Evolutionary conservation across 108 stramenopile species (phyloP).

Genomic region (Chaetoceros tenuissimus): DNA sequence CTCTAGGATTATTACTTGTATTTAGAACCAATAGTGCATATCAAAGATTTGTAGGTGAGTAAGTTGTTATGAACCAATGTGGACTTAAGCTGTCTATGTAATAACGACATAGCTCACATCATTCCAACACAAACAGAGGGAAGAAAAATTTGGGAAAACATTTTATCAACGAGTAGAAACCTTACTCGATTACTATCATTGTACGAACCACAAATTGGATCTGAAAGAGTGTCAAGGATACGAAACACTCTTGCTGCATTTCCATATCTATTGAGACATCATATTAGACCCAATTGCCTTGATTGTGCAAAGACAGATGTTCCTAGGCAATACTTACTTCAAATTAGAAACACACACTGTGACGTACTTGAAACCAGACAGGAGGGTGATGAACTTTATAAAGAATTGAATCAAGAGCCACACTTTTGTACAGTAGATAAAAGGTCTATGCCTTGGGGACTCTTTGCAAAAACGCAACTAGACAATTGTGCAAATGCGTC

Average conservation of each 20-base stretch:
- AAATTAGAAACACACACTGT: conserved; percentile 58
- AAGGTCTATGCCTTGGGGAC: conserved; percentile 34
- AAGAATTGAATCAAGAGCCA: no score
- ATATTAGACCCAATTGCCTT: conserved; percentile 55
- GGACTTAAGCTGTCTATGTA: no score
- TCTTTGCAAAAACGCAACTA: conserved; percentile 20
- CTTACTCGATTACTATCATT: conserved; percentile 59
- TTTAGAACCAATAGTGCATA: conserved; percentile 78
- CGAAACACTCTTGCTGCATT: conserved; percentile 52
- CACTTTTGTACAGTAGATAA: no score
- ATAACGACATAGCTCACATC: no score
- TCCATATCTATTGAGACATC: conserved; percentile 62
- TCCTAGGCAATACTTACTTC: no score
- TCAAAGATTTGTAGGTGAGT: conserved; percentile 48
- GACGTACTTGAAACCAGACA: conserved; percentile 11
- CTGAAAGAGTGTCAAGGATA: conserved; percentile 27
- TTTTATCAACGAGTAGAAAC: conserved; percentile 55
- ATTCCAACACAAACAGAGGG: no score
- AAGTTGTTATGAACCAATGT: no score
- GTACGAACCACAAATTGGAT: conserved; percentile 57
- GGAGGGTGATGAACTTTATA: conserved; percentile 11
- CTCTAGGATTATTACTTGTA: conserved; percentile 65
- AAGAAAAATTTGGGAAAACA: conserved; percentile 77
- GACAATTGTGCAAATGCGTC: conserved; percentile 30
- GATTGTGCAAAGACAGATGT: conserved; percentile 23